phyloP scores from a whole-genome alignment of 164 flowering plant genomes.

The Nymphaea thermarum region DNA sequence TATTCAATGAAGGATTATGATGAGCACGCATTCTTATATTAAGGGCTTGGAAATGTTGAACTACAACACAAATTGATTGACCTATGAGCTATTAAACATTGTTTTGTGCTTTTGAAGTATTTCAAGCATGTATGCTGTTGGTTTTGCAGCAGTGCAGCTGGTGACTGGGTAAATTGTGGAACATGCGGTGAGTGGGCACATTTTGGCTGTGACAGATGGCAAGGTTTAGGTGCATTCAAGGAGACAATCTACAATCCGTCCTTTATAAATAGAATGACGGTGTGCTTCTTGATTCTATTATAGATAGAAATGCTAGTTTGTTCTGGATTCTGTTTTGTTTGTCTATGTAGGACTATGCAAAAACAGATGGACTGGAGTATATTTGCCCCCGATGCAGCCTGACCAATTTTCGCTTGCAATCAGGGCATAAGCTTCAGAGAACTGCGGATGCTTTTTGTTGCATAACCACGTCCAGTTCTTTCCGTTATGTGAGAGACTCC shows the following conservation, averaged over 20 bases:
- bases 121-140: too few relatives aligned
- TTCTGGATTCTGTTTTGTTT: not conserved
- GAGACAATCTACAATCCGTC: conserved; percentile 17
- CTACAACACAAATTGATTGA: too few relatives aligned
- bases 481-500: not conserved
- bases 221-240: conserved; percentile 97
- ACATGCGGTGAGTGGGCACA: conserved; percentile 99
- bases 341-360: conserved; percentile 80
- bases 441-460: conserved; percentile 33
- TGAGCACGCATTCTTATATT: too few relatives aligned
- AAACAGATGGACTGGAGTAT: conserved; percentile 96
- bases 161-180: conserved; percentile 99
- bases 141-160: conserved; percentile 83
- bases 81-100: too few relatives aligned
- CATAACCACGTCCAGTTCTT: not conserved
- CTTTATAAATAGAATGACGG: too few relatives aligned
- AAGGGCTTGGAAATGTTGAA: too few relatives aligned
- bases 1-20: too few relatives aligned
- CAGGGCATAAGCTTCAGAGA: conserved; percentile 26
- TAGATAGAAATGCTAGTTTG: too few relatives aligned
- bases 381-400: conserved; percentile 91
- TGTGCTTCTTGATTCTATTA: too few relatives aligned
- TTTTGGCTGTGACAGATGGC: conserved; percentile 94
- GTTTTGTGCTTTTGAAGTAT: too few relatives aligned
- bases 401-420: conserved; percentile 58